phyloP scores from a whole-genome alignment of 441 rosid species.

The Gossypium schwendimanii region DNA sequence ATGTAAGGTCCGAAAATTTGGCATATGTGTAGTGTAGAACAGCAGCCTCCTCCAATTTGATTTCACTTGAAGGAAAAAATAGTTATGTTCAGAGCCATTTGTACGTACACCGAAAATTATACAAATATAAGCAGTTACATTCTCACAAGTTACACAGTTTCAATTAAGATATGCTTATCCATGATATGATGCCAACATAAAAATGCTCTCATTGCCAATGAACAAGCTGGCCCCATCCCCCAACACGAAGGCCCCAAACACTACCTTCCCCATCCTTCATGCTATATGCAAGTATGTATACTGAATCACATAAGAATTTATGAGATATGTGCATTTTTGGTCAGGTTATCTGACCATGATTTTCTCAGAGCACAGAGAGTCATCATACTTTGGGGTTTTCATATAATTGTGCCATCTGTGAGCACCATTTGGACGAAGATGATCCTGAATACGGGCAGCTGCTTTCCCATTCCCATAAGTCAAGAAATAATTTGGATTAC shows the following conservation, averaged over 20 bases:
- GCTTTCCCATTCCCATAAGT: conserved; percentile 75
- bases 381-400: conserved; percentile 68
- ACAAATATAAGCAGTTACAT: background rate
- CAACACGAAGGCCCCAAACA: background rate
- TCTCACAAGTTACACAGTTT: background rate
- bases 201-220: background rate
- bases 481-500: conserved; percentile 72
- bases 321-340: background rate
- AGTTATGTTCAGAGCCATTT: background rate
- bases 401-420: conserved; percentile 83
- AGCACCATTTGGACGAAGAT: conserved; percentile 80
- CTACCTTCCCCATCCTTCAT: background rate
- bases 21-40: conserved; percentile 69
- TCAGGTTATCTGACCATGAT: background rate
- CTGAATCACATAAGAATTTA: background rate
- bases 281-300: background rate
- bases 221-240: background rate
- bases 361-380: background rate
- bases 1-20: conserved; percentile 64
- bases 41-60: conserved; percentile 77
- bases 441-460: conserved; percentile 59
- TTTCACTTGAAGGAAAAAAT: conserved; percentile 38
- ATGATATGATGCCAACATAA: conserved; percentile 6
- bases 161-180: background rate
- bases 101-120: background rate